Evolutionary conservation across 805 yeast genomes (phyloP), one percentile per base, ranked within the genome.

Genomic region (Peterozyma toletana): DNA sequence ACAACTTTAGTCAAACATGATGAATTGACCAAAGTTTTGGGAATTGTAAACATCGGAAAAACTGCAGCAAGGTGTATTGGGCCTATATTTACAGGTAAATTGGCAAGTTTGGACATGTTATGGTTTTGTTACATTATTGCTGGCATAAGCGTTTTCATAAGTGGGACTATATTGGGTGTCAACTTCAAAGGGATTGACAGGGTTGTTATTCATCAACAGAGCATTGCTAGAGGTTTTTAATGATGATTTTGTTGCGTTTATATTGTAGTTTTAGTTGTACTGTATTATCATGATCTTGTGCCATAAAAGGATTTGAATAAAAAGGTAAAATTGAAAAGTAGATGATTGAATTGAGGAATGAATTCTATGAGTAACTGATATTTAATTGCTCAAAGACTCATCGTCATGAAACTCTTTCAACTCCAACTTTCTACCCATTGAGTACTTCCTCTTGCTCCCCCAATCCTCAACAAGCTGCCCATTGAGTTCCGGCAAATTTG

Each of bases 51-150:
- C 55, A 80, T 89, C 34, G 88, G 84, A 21, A 87, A 88, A 59
- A 90, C 96, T 1, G 71, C 86, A 50, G 95, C 95, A 0, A 71
- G 95, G 48, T 78, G 93, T 38, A 58, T 86, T 10, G 95, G 96
- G 0, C 96, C 96, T 1, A 54, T 77, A 3, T 75, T 85, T 53
- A 84, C 95, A 2, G 97, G 97, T 3, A 60, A 70, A 27, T 63
- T 88, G 40, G 93, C 95, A 0, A 71, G 71, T 21, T 50, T 53
- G 9, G 70, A 71, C 1, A 52, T 54, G 2, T 58, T 83, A 18
- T 63, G 73, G 63, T 50, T 66, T 35, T 77, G 84, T 30, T 83
- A 73, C 46, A 48, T 74, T 2, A 73, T 83, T 11, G 72, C 68
- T 47, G 76, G 83, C 30, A 64, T 68, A 27, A 66, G 70, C 15